Percentiles rank a stretch among this genome's conserved stretches.
Evolutionary conservation across 2,329 filamentous ascomycete genomes (phyloP).

Genomic region (Xylaria digitata): DNA sequence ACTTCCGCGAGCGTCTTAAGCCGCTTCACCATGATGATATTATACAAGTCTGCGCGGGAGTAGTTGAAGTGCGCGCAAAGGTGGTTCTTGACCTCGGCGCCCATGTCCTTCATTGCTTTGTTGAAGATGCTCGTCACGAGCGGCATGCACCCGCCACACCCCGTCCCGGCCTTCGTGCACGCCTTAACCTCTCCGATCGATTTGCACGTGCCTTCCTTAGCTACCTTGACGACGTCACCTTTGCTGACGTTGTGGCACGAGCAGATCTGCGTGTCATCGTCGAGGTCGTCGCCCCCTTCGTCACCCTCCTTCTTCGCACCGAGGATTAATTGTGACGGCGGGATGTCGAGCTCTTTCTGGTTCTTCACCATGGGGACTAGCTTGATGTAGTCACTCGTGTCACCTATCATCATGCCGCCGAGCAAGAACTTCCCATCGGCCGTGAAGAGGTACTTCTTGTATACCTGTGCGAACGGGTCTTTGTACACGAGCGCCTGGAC

Average conservation of each 20-base stretch:
- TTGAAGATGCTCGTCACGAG: conserved; percentile 92
- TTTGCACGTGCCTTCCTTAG: conserved; percentile 84
- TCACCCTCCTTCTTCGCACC: conserved; percentile 80
- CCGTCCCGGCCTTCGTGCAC: conserved; percentile 91
- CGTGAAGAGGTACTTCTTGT: conserved; percentile 95
- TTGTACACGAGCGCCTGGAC: conserved; percentile 90
- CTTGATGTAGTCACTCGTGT: conserved; percentile 90
- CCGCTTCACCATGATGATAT: conserved; percentile 85
- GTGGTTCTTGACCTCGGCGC: conserved; percentile 87
- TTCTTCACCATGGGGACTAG: conserved; percentile 87
- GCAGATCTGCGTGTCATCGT: conserved; percentile 89
- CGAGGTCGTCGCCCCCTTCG: conserved; percentile 79
- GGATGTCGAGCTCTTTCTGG: conserved; percentile 80
- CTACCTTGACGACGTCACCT: conserved; percentile 76
- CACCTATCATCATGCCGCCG: conserved; percentile 98
- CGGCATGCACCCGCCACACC: conserved; percentile 90
- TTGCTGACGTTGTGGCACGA: conserved; percentile 95
- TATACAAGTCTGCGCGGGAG: conserved; percentile 88
- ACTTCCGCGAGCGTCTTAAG: conserved; percentile 78
- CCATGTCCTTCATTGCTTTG: conserved; percentile 85
- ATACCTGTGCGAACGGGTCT: conserved; percentile 87
- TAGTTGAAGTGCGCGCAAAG: conserved; percentile 86
- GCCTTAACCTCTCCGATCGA: conserved; percentile 85
- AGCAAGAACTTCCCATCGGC: conserved; percentile 89
- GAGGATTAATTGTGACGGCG: conserved; percentile 85